Conservation (phyloP, 2,329 filamentous ascomycete species). For the Kalmusia sp. region DNA sequence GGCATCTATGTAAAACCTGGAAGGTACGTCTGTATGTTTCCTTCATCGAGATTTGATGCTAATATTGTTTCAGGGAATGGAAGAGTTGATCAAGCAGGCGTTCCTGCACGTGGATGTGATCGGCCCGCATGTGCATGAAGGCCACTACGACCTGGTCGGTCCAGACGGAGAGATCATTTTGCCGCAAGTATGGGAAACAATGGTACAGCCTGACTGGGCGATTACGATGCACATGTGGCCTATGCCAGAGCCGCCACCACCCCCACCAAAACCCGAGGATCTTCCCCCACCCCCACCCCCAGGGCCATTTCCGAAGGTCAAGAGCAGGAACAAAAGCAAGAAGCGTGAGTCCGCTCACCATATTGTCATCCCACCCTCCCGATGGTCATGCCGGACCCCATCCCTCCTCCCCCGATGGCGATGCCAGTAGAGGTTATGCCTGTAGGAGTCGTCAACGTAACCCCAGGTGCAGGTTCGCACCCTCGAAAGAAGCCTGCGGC, state of each 20-base stretch:
- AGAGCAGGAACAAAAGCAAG: conserved; percentile 11
- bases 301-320: neutral
- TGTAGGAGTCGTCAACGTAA: conserved; percentile 2
- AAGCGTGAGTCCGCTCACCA: conserved; percentile 17
- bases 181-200: conserved; percentile 54
- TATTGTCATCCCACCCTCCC: conserved; percentile 13
- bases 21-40: conserved; percentile 77
- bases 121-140: conserved; percentile 51
- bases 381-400: conserved; percentile 4
- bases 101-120: conserved; percentile 54
- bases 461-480: conserved; percentile 1
- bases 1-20: conserved; percentile 23
- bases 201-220: conserved; percentile 54
- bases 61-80: conserved; percentile 63
- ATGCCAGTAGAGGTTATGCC: neutral
- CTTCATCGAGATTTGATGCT: conserved; percentile 40
- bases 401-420: conserved; percentile 8
- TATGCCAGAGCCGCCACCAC: conserved; percentile 40
- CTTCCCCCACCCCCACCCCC: conserved; percentile 7
- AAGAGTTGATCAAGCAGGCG: conserved; percentile 54
- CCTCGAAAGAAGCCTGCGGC: conserved; percentile 1
- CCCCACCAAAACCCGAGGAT: neutral
- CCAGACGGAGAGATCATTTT: conserved; percentile 56
- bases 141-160: conserved; percentile 55
- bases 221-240: conserved; percentile 57